Percentiles rank a stretch among this genome's conserved stretches.
Conservation (phyloP, 306 rosid genomes). For the Prosopis cineraria region DNA sequence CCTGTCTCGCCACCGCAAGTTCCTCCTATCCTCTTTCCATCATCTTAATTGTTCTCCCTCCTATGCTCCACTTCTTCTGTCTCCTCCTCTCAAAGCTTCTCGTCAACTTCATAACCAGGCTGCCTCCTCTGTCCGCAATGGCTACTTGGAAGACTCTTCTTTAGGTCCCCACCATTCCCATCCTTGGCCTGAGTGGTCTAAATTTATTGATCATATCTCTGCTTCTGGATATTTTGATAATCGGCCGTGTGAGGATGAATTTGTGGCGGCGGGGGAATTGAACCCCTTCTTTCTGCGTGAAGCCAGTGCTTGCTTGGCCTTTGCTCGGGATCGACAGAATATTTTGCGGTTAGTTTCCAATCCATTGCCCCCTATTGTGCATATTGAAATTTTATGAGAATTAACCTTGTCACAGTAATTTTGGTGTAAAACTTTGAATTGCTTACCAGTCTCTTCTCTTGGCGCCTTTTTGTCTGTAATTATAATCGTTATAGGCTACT, state of each 20-base stretch:
- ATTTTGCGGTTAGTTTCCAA: slow-evolving; percentile 57
- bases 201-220: slow-evolving; percentile 53
- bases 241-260: slow-evolving; percentile 30
- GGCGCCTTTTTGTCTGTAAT: background rate
- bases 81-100: slow-evolving; percentile 42
- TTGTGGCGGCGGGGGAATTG: slow-evolving; percentile 29
- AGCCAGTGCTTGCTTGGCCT: slow-evolving; percentile 62
- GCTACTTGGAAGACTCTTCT: slow-evolving; percentile 13
- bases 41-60: slow-evolving; percentile 29
- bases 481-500: slow-evolving; percentile 58
- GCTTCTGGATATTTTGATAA: slow-evolving; percentile 47
- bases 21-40: slow-evolving; percentile 36
- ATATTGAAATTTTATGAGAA: slow-evolving; percentile 11
- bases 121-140: slow-evolving; percentile 33
- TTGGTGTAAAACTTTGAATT: background rate
- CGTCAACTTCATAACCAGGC: slow-evolving; percentile 49
- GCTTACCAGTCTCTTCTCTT: background rate
- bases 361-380: background rate
- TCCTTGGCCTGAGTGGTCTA: too few species aligned
- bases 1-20: slow-evolving; percentile 38
- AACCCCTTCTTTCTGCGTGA: slow-evolving; percentile 43
- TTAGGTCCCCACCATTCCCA: background rate
- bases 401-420: background rate
- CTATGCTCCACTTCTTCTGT: background rate
- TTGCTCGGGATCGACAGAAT: slow-evolving; percentile 60